These are phyloP conservation scores for Hygrophila difformis DNA, from an alignment of 257 asterid species.

Conservation along the genomic window DNA sequence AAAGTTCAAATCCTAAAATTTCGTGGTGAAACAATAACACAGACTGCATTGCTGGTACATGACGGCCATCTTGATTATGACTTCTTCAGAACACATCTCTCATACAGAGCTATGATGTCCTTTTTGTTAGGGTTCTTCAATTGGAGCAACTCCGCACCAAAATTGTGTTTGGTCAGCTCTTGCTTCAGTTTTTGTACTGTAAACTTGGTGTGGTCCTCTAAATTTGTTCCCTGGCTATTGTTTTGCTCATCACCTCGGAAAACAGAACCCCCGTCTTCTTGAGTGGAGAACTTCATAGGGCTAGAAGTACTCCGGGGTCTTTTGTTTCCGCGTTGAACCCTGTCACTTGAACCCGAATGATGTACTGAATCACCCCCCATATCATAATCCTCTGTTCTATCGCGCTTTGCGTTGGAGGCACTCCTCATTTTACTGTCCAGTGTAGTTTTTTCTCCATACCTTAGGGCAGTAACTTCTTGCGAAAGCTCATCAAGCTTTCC, in stretches of 20 bases:
- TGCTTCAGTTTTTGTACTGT: slow-evolving; percentile 65
- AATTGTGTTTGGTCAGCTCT: slow-evolving; percentile 59
- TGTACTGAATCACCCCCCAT: slow-evolving; percentile 62
- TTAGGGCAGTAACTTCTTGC: slow-evolving; percentile 63
- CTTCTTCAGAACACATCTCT: slow-evolving; percentile 49
- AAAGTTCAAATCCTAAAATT: too few relatives aligned
- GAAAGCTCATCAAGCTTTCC: slow-evolving; percentile 66
- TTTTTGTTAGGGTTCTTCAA: slow-evolving; percentile 47
- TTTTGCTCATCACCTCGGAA: slow-evolving; percentile 60
- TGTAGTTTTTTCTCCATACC: slow-evolving; percentile 56
- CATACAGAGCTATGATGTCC: slow-evolving; percentile 72
- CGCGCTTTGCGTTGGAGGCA: slow-evolving; percentile 74
- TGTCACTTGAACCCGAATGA: slow-evolving; percentile 46
- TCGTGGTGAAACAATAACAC: too few relatives aligned
- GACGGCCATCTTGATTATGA: too few relatives aligned
- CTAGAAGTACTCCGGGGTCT: slow-evolving; percentile 67
- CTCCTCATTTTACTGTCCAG: slow-evolving; percentile 49
- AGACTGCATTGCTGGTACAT: too few relatives aligned
- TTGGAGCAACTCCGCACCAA: slow-evolving; percentile 64
- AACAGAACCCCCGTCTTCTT: slow-evolving; percentile 89
- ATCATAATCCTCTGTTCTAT: slow-evolving; percentile 66
- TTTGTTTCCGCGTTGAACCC: slow-evolving; percentile 49
- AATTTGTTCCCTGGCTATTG: slow-evolving; percentile 44
- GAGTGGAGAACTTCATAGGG: slow-evolving; percentile 30
- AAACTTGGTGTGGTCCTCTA: slow-evolving; percentile 57